Evolutionary conservation across 805 yeast genomes (phyloP), one percentile per base, ranked within the genome.

Genomic region (Teunomyces gatunensis): DNA sequence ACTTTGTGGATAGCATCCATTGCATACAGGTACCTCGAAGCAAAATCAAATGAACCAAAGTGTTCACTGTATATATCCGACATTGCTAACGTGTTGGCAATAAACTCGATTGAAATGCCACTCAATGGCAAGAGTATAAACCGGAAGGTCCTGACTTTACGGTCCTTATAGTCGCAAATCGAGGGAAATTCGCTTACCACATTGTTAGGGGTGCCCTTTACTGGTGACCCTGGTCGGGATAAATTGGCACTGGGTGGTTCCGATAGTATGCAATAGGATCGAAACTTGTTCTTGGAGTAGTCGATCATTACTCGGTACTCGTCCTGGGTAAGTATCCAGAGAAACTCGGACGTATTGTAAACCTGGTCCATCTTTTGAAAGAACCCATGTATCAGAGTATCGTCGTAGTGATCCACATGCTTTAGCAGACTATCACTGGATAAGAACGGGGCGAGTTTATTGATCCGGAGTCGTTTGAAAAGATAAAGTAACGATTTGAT

Each of bases 281-380:
- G 68, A 61, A 83, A 84, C 62, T 80, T 79, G 68, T 85, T 85
- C 57, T 83, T 84, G 41, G 71, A 59, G 75, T 82, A 85, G 58
- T 85, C 91, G 15, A 83, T 74, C 47, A 84, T 67, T 10, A 85
- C 81, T 21, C 90, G 69, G 58, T 84, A 83, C 47, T 83, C 84
- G 60, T 85, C 88, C 11, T 65, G 52, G n/a, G 70, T 47, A 37
- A 85, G 50, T 6, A 64, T 52, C 7, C 57, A 51, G 42, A 72
- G 70, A 54, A 85, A 81, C 30, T 60, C 71, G 0, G 52, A 45
- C 37, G 71, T 62, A 59, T 83, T 82, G 58, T 84, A 85, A 54
- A 79, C 68, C 11, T 63, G 51, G 57, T 85, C 90, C 46, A 85
- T 65, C 53, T 79, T 81, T 20, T 50, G 48, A 32, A 39, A 50